Evolutionary conservation across 2,329 filamentous ascomycete species (phyloP).

Genomic region (Corynespora cassiicola): DNA sequence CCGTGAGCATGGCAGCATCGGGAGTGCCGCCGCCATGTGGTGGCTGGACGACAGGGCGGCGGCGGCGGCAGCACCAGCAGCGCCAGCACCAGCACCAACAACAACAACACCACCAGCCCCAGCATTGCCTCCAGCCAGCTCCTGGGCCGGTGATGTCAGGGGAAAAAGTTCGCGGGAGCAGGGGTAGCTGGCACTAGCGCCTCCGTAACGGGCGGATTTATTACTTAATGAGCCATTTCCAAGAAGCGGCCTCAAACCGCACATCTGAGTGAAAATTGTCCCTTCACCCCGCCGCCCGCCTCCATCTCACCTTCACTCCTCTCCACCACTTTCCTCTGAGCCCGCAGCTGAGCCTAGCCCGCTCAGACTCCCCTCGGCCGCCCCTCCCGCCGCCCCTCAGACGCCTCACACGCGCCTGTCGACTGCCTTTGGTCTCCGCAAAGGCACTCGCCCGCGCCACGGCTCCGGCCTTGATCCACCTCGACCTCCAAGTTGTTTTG

Average conservation of each 20-base stretch:
- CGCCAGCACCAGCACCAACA: no score
- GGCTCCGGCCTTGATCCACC: constrained; percentile 51
- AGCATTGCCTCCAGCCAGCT: no score
- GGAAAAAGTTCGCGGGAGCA: constrained; percentile 8
- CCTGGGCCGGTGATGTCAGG: constrained; percentile 26
- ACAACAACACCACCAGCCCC: no score
- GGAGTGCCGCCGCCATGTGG: no score
- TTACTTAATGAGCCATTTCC: constrained; percentile 28
- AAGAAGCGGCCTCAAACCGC: constrained; percentile 20
- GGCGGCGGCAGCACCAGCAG: no score
- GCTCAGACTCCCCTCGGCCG: constrained; percentile 12
- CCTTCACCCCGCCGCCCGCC: constrained; percentile 21
- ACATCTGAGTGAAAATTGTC: constrained; percentile 32
- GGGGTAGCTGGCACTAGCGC: constrained; percentile 8
- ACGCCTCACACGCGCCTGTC: no score
- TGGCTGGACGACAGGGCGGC: no score
- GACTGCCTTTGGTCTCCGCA: constrained; percentile 50
- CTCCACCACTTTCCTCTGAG: constrained; percentile 12
- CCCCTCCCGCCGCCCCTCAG: constrained; percentile 10
- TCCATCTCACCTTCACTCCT: constrained; percentile 12
- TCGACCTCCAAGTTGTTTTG: constrained; percentile 56
- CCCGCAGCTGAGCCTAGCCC: constrained; percentile 7
- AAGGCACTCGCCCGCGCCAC: constrained; percentile 51
- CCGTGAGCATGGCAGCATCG: no score
- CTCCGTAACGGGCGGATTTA: constrained; percentile 10